Conservation (phyloP, 1,284 basidiomycete species). For the Phaffia rhodozyma region DNA sequence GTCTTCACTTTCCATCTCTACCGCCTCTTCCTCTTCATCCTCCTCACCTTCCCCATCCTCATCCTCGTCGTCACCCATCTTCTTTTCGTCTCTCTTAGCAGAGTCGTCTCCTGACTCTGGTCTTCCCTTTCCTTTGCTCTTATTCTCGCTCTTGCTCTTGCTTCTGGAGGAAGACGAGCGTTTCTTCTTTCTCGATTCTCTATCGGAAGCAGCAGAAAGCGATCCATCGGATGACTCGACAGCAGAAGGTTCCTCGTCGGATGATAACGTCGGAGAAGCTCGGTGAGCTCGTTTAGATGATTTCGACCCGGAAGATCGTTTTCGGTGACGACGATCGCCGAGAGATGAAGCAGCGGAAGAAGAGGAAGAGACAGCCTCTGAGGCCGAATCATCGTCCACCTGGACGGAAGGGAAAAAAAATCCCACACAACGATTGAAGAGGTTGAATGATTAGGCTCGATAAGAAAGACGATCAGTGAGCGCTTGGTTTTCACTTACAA, state of each 20-base stretch:
- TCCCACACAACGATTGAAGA: neutral
- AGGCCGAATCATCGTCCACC: neutral
- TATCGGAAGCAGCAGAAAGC: no score
- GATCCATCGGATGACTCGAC: no score
- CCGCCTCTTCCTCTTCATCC: slow-evolving; percentile 46
- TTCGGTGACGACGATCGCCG: neutral
- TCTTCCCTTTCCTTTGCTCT: no score
- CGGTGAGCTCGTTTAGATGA: slow-evolving; percentile 2
- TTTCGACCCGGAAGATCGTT: slow-evolving; percentile 19
- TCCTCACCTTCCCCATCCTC: slow-evolving; percentile 23
- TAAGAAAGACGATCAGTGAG: no score
- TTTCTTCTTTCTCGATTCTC: no score
- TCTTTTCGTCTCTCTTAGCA: no score
- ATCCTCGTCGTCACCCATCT: no score
- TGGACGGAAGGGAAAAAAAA: neutral
- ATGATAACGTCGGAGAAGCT: slow-evolving; percentile 12
- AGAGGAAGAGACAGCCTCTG: neutral
- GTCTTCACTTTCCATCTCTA: slow-evolving; percentile 15
- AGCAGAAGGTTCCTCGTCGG: neutral
- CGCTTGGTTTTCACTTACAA: slow-evolving; percentile 45
- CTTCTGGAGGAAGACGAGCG: no score
- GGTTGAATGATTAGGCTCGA: neutral
- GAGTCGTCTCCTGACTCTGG: no score
- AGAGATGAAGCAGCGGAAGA: neutral
- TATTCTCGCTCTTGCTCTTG: no score